Evolutionary conservation across 2,329 filamentous ascomycete species (phyloP).

Genomic region (Alternaria longipes): DNA sequence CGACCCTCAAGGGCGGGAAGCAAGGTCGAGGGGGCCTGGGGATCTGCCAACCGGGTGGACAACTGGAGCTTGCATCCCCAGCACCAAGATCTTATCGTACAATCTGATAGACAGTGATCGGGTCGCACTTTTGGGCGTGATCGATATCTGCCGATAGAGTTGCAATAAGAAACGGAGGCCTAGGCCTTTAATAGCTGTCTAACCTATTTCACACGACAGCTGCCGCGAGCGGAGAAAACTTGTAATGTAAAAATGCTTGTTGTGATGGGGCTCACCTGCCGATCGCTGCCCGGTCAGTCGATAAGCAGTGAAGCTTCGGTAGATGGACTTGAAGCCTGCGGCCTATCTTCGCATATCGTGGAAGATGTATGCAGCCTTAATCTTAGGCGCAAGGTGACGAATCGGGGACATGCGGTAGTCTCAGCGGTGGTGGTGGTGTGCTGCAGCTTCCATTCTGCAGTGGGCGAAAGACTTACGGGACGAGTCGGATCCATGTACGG

Average conservation of each 20-base stretch:
- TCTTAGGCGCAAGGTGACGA: conserved; percentile 20
- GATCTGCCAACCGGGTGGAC: conserved; percentile 42
- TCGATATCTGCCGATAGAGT: conserved; percentile 7
- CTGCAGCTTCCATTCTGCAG: conserved; percentile 23
- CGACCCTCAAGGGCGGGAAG: conserved; percentile 51
- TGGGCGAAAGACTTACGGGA: conserved; percentile 34
- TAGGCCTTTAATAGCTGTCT: conserved; percentile 18
- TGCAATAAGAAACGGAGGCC: conserved; percentile 13
- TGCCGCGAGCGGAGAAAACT: conserved; percentile 17
- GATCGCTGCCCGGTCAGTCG: conserved; percentile 35
- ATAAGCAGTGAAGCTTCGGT: conserved; percentile 12
- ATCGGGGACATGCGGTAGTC: conserved; percentile 24
- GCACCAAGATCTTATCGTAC: conserved; percentile 14
- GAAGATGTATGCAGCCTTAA: conserved; percentile 6
- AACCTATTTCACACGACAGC: conserved; percentile 21
- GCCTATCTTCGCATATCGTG: not conserved
- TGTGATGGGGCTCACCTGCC: conserved; percentile 30
- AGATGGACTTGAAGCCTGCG: not conserved
- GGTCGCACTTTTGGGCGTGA: conserved; percentile 1
- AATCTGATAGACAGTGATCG: conserved; percentile 7
- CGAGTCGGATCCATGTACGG: conserved; percentile 44
- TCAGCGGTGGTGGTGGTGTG: conserved; percentile 23
- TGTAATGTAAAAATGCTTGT: conserved; percentile 34
- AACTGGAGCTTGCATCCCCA: conserved; percentile 19
- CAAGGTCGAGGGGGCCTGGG: conserved; percentile 51